These are phyloP conservation scores for Blakeslea trispora DNA, from an alignment of 371 early-diverging fungal species.

Conservation along the genomic window DNA sequence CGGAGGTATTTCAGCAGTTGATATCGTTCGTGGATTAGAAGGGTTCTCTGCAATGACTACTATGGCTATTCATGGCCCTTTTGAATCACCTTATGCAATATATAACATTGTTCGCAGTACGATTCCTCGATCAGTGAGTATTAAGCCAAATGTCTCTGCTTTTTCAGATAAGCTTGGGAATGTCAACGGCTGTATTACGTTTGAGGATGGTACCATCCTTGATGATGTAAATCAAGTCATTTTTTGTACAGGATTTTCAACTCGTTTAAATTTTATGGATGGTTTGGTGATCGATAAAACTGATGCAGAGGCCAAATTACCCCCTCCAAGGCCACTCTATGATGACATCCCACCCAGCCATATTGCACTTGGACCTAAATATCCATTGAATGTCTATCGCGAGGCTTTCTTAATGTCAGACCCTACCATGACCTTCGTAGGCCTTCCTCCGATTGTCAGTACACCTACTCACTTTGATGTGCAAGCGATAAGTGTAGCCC, in stretches of 20 bases:
- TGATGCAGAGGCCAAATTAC: conserved; percentile 4
- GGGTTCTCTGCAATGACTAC: conserved; percentile 32
- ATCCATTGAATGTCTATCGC: conserved; percentile 30
- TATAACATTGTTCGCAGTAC: conserved; percentile 24
- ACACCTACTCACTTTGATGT: conserved; percentile 29
- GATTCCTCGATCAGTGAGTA: conserved; percentile 22
- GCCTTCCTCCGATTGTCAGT: conserved; percentile 25
- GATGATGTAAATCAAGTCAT: conserved; percentile 60
- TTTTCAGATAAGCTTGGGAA: conserved; percentile 30
- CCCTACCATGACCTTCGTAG: conserved; percentile 43
- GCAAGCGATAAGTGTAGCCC: conserved; percentile 38
- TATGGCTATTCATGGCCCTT: conserved; percentile 30
- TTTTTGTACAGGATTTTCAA: conserved; percentile 67
- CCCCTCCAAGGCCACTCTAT: neutral
- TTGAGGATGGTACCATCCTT: conserved; percentile 59
- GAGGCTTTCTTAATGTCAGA: conserved; percentile 38
- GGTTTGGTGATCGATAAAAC: conserved; percentile 16
- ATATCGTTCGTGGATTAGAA: conserved; percentile 33
- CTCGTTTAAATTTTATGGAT: conserved; percentile 56
- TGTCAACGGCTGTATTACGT: conserved; percentile 37
- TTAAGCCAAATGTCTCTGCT: conserved; percentile 21
- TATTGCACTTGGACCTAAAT: conserved; percentile 8
- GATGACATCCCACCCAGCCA: conserved; percentile 17
- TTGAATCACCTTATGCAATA: conserved; percentile 13
- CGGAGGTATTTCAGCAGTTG: conserved; percentile 38